Base-by-base conservation (phyloP, 2,329 filamentous ascomycete genomes). In the Diplodia corticola region DNA sequence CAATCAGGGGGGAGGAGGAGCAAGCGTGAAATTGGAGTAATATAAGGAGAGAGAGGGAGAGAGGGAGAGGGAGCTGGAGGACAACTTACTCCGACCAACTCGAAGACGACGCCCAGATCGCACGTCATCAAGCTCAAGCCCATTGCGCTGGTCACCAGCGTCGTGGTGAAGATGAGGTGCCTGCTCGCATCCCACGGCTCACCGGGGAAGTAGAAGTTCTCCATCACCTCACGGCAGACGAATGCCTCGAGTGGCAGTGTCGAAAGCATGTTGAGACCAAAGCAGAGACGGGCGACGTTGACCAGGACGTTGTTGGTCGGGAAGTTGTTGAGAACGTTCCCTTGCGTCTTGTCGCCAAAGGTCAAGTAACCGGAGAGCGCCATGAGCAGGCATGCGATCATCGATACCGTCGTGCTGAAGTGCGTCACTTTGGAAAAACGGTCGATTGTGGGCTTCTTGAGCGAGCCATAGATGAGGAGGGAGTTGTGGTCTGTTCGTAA, bases 281-380 rank as follows among this genome's bases (percentile, higher is more conserved):
- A 98, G 80, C 92, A 97, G 82, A 99, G 85, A 63, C 95, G 90
- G 24, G 95, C 95, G 67, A 99, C 85, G 79, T 97, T 98, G 75
- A 98, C 93, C 87, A 98, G 90, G 71, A 89, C 84, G 79, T 97
- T 98, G 79, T 96, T 88, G 22, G 88, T 84, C 1, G 93, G 91
- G 75, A 99, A 98, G 81, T 99, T 99, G 83, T 99, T 99, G 73
- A 99, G 88, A 63, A 99, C 92, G 77, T 99, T 99, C 75, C 95
- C 95, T 71, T 93, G 84, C 4, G 95, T 99, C 73, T 89, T 88
- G 79, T 94, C 91, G 69, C 95, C 94, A 74, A 99, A 99, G 20
- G 91, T 93, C 50, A 99, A 84, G 80, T 97, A 98, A 26, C 95
- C 95, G 2, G 89, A 87, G 7, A 97, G 83, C 0, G 92, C 95